Percentiles rank a stretch among this genome's conserved stretches.
phyloP scores from a whole-genome alignment of 148 eudicot genomes.

The Rheum nobile region DNA sequence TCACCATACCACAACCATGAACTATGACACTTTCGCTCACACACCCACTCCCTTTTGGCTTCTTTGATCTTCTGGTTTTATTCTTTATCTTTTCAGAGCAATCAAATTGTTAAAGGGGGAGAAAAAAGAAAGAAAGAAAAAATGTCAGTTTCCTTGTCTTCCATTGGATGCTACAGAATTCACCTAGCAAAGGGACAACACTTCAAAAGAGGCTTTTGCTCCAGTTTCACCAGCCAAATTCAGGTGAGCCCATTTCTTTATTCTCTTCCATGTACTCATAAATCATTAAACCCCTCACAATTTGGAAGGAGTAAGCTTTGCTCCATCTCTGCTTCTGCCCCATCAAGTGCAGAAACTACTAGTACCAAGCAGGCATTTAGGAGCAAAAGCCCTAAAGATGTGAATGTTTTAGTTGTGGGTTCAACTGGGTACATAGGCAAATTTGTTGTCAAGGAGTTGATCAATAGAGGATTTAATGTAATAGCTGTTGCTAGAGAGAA shows the following conservation, averaged over 20 bases:
- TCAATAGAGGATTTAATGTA: slow-evolving; percentile 78
- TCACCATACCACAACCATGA: too few species aligned
- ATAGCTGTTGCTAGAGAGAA: slow-evolving; percentile 78
- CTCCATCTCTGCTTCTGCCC: slow-evolving; percentile 18
- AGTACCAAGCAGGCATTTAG: slow-evolving; percentile 44
- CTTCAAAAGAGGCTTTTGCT: slow-evolving; percentile 18
- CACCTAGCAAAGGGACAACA: slow-evolving; percentile 23
- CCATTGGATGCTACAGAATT: slow-evolving; percentile 8
- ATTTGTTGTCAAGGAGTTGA: slow-evolving; percentile 70
- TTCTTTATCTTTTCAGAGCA: neutral
- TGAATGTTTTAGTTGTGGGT: slow-evolving; percentile 81
- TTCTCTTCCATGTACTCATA: slow-evolving; percentile 14
- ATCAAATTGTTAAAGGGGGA: neutral
- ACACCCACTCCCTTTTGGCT: neutral
- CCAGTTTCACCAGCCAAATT: slow-evolving; percentile 25
- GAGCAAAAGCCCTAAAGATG: slow-evolving; percentile 49
- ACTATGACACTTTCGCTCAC: neutral
- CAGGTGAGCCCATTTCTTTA: slow-evolving; percentile 43
- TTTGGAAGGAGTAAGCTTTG: slow-evolving; percentile 17
- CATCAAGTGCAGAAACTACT: slow-evolving; percentile 19
- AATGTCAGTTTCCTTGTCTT: slow-evolving; percentile 35
- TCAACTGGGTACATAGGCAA: slow-evolving; percentile 96
- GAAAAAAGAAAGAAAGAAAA: neutral
- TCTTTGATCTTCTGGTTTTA: neutral
- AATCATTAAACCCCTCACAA: slow-evolving; percentile 19